Conservation (phyloP, 768 basidiomycete genomes). For the Pleurotus tuber-regium region DNA sequence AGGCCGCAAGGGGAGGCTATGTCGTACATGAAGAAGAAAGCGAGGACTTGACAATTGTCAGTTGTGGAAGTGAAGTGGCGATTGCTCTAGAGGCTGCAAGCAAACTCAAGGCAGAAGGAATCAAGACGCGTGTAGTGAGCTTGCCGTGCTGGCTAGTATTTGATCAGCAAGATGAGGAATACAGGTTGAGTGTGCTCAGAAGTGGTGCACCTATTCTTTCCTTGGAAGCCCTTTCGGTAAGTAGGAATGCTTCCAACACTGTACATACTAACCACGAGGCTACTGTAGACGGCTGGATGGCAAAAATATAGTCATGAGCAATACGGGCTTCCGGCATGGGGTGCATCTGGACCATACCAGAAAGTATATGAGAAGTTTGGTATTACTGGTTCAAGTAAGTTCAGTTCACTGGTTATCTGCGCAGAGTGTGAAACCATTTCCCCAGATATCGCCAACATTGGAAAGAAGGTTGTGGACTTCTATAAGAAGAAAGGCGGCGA, state of each 20-base stretch:
- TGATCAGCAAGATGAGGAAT: conserved; percentile 76
- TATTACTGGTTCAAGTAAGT: conserved; percentile 71
- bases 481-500: conserved; percentile 77
- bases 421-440: not conserved
- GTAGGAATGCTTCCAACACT: conserved; percentile 10
- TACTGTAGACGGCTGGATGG: conserved; percentile 72
- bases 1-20: conserved; percentile 83
- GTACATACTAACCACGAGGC: conserved; percentile 13
- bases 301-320: conserved; percentile 89
- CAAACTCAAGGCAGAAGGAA: conserved; percentile 71
- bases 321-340: conserved; percentile 75
- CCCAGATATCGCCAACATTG: conserved; percentile 71
- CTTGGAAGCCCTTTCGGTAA: conserved; percentile 72
- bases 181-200: conserved; percentile 81
- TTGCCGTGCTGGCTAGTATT: conserved; percentile 90
- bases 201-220: conserved; percentile 89
- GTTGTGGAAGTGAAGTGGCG: conserved; percentile 84
- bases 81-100: conserved; percentile 87
- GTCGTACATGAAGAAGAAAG: conserved; percentile 77
- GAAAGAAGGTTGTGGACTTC: conserved; percentile 85
- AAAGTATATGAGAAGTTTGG: conserved; percentile 92
- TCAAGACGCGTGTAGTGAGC: conserved; percentile 82
- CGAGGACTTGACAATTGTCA: conserved; percentile 88
- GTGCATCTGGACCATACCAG: conserved; percentile 86
- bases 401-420: not conserved